Conservation (phyloP, 2,329 filamentous ascomycete genomes). For the Fusarium solani-melongenae region DNA sequence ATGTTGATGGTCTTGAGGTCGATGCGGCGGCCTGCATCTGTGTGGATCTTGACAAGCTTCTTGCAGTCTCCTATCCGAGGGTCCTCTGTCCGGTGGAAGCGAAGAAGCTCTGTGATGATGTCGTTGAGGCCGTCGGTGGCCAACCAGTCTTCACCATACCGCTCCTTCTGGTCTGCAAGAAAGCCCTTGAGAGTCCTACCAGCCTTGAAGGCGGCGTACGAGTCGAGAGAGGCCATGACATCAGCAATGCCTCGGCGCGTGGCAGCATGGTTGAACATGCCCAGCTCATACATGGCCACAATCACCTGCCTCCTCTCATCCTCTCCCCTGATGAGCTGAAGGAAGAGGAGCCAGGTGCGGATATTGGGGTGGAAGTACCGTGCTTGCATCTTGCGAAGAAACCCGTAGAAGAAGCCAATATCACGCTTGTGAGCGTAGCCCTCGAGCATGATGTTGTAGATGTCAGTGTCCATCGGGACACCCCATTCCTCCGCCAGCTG, state of each 20-base stretch:
- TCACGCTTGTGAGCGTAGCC: slow-evolving; percentile 54
- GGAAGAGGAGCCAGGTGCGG: slow-evolving; percentile 60
- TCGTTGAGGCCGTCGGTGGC: slow-evolving; percentile 49
- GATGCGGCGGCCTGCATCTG: slow-evolving; percentile 39
- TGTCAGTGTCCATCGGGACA: slow-evolving; percentile 57
- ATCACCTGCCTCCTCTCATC: slow-evolving; percentile 61
- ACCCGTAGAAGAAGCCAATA: slow-evolving; percentile 53
- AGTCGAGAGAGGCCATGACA: slow-evolving; percentile 57
- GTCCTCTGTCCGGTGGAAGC: slow-evolving; percentile 47
- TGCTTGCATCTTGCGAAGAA: slow-evolving; percentile 55
- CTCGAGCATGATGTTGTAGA: slow-evolving; percentile 61
- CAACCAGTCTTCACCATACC: slow-evolving; percentile 61
- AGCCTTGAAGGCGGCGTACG: slow-evolving; percentile 53
- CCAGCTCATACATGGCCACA: slow-evolving; percentile 58
- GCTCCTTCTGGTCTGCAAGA: slow-evolving; percentile 51
- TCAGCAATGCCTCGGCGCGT: slow-evolving; percentile 53
- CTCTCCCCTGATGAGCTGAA: slow-evolving; percentile 68
- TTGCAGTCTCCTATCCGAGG: slow-evolving; percentile 43
- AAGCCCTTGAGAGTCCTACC: slow-evolving; percentile 52
- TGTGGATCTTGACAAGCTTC: slow-evolving; percentile 40
- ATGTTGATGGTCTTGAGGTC: slow-evolving; percentile 51
- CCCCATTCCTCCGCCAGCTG: slow-evolving; percentile 49
- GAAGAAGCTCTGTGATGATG: slow-evolving; percentile 56
- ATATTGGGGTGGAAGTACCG: slow-evolving; percentile 55
- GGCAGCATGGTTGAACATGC: slow-evolving; percentile 53